phyloP scores from a whole-genome alignment of 176 grass and related monocot genomes.

The Bonia amplexicaulis region DNA sequence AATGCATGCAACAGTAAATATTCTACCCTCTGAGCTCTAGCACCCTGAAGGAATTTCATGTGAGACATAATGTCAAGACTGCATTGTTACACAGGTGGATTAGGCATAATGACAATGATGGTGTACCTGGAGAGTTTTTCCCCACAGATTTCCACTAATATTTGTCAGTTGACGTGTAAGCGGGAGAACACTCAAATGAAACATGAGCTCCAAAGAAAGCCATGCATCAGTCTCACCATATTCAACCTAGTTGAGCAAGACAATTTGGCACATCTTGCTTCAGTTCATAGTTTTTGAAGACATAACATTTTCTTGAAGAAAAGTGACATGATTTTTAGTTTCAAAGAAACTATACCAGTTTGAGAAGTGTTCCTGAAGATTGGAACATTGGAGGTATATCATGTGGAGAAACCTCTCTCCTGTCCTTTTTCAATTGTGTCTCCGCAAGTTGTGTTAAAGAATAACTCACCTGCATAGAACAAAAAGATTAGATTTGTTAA shows the following conservation, averaged over 20 bases:
- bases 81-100: background rate
- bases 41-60: constrained; percentile 56
- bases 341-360: constrained; percentile 61
- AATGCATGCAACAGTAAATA: constrained; percentile 92
- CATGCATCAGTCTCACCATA: constrained; percentile 87
- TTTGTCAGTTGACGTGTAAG: constrained; percentile 92
- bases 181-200: constrained; percentile 90
- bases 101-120: background rate
- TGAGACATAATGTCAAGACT: constrained; percentile 16
- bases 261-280: constrained; percentile 17
- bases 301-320: background rate
- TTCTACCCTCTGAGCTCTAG: constrained; percentile 95
- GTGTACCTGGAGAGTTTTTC: constrained; percentile 87
- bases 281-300: constrained; percentile 22
- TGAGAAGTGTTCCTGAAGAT: constrained; percentile 61
- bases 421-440: constrained; percentile 77
- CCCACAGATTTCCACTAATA: constrained; percentile 93
- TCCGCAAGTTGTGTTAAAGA: constrained; percentile 97
- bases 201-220: constrained; percentile 94
- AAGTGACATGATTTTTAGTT: background rate
- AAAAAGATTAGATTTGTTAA: constrained; percentile 7
- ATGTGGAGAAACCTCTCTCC: constrained; percentile 78
- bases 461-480: constrained; percentile 75
- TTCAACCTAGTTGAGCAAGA: constrained; percentile 57
- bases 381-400: constrained; percentile 92